phyloP scores from a whole-genome alignment of 179 eudicot species.

The Monotropa hypopitys region DNA sequence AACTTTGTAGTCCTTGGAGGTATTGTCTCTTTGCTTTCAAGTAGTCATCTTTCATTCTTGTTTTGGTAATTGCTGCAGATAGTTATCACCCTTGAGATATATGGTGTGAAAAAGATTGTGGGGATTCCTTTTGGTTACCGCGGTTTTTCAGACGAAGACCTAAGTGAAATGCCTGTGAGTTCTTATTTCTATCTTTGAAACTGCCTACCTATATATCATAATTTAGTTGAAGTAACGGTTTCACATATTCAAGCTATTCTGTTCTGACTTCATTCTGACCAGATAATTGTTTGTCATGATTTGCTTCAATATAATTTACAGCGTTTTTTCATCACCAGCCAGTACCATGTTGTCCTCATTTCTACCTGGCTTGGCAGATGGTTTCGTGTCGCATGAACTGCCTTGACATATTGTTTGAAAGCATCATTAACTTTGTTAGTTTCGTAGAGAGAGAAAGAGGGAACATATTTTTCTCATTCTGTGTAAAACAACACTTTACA shows the following conservation, averaged over 20 bases:
- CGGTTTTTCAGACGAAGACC: slow-evolving; percentile 61
- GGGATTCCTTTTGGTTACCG: slow-evolving; percentile 98
- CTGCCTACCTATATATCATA: background rate
- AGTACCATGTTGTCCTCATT: background rate
- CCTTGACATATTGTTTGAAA: background rate
- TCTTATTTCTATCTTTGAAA: background rate
- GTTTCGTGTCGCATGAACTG: background rate
- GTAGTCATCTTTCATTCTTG: slow-evolving; percentile 6
- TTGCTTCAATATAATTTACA: background rate
- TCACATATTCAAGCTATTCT: background rate
- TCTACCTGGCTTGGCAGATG: background rate
- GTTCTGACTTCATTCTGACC: background rate
- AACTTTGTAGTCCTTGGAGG: background rate
- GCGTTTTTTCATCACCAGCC: background rate
- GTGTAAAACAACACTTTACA: too few relatives aligned
- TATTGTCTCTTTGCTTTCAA: background rate
- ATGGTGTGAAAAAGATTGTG: slow-evolving; percentile 85
- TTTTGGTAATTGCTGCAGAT: slow-evolving; percentile 39
- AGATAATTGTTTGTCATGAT: background rate
- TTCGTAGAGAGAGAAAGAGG: too few relatives aligned
- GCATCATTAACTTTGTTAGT: background rate
- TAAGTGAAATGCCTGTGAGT: slow-evolving; percentile 81
- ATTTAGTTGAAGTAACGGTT: background rate
- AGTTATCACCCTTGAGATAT: slow-evolving; percentile 92
- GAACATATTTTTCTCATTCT: too few relatives aligned